Base-by-base conservation (phyloP, 1,139 yeast genomes). In the Diutina sp. region DNA sequence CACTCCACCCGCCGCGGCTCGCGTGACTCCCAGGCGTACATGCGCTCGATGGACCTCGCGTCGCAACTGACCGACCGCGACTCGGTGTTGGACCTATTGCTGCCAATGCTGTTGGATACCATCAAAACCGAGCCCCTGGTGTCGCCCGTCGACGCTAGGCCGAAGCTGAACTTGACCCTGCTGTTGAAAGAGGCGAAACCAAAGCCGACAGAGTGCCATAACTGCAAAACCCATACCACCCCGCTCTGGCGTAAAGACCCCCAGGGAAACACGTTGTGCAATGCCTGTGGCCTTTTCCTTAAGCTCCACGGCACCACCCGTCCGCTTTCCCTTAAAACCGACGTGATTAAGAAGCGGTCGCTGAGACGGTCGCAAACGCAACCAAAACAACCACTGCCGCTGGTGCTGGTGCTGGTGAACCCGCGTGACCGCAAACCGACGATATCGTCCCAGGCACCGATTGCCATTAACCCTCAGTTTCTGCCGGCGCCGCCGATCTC, bases 201-300 rank as follows among this genome's bases (percentile, higher is more conserved):
- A 9, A 30, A 63, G 38, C 60, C 60, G 21, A 64, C 69, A 6
- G 74, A 71, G 57, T 79, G 84, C 63, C 71, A 69, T 57, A 81
- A 81, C 63, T 81, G 85, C 65, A 77, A 78, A 55, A 80, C 85
- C 1, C 66, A 74, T 25, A 80, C 79, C 56, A 81, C 85, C 0
- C 85, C 85, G 0, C 67, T 81, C 32, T 81, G 85, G 85, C 69
- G 85, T 55, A 76, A 80, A 61, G 83, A 80, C 62, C 76, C 83
- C 2, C 71, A 67, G 50, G 85, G 85, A 0, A 77, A 80, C 59
- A 79, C 84, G 1, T 68, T 81, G 14, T 81, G 85, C 64, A 81
- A 81, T 63, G 85, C 85, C 0, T 81, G 85, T 68, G 85, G 85
- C 0, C 67, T 81, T 46, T 81, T 80, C 62, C 71, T 76, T 57